These are phyloP conservation scores for Albizia julibrissin DNA, from an alignment of 306 rosid species.

Conservation along the genomic window DNA sequence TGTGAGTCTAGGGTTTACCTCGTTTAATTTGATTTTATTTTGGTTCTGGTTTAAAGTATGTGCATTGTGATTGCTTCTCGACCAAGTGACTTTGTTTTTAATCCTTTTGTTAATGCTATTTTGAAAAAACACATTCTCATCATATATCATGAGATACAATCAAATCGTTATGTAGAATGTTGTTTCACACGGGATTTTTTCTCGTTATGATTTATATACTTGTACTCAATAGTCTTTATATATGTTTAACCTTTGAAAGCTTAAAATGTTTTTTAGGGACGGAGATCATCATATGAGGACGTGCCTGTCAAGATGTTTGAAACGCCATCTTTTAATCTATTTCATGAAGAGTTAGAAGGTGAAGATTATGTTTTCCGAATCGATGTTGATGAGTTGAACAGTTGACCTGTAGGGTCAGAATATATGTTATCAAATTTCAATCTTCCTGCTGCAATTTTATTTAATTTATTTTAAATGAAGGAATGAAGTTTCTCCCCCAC, in stretches of 20 bases:
- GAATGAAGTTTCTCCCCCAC: neutral
- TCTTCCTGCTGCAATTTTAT: constrained; percentile 22
- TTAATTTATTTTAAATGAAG: constrained; percentile 4
- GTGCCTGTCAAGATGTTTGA: constrained; percentile 45
- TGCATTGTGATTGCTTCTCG: no score
- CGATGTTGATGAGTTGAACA: constrained; percentile 67
- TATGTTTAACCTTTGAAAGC: constrained; percentile 13
- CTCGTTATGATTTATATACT: neutral
- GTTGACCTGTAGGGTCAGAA: constrained; percentile 27
- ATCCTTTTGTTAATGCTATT: no score
- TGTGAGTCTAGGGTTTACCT: neutral
- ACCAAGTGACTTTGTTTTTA: no score
- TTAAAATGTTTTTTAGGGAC: constrained; percentile 57
- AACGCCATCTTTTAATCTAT: constrained; percentile 47
- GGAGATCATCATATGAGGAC: constrained; percentile 42
- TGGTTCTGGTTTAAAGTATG: constrained; percentile 21
- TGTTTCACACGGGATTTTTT: no score
- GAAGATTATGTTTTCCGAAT: constrained; percentile 82
- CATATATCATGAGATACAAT: no score
- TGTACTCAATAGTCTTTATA: constrained; percentile 16
- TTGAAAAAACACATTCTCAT: no score
- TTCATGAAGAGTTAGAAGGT: constrained; percentile 83
- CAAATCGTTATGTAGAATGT: no score
- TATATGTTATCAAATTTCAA: constrained; percentile 12
- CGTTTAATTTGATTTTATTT: constrained; percentile 2